A percentile compares a stretch with the other conserved stretches of the same genome.
Evolutionary conservation across 2,329 filamentous ascomycete species (phyloP).

Genomic region (Pseudogymnoascus sp.): DNA sequence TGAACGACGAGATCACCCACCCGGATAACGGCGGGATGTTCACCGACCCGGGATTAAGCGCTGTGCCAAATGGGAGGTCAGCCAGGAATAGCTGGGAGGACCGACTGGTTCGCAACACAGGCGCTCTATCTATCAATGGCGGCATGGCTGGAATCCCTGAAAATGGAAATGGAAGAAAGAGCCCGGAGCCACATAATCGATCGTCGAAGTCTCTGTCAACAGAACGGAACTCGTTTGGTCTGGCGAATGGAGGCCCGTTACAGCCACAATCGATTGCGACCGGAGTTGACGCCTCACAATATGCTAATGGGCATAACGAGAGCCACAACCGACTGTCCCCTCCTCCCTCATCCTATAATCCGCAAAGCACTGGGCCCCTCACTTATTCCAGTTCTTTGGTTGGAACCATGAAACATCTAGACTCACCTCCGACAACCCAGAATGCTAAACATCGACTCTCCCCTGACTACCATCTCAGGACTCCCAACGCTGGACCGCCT

Average conservation of each 20-base stretch:
- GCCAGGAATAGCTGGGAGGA: conserved; percentile 35
- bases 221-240: conserved; percentile 24
- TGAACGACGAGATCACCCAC: conserved; percentile 19
- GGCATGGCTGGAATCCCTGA: conserved; percentile 21
- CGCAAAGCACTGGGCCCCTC: conserved; percentile 27
- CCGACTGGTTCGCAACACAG: conserved; percentile 25
- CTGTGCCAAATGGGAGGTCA: conserved; percentile 50
- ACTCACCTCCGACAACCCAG: conserved; percentile 21
- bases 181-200: conserved; percentile 23
- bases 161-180: conserved; percentile 27
- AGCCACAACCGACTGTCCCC: conserved; percentile 17
- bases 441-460: conserved; percentile 51
- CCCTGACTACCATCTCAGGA: conserved; percentile 38
- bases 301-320: conserved; percentile 22
- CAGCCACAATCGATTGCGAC: conserved; percentile 12
- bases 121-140: conserved; percentile 25
- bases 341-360: conserved; percentile 22
- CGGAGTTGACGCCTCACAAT: conserved; percentile 12
- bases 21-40: conserved; percentile 25
- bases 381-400: conserved; percentile 26
- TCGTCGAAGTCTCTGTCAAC: conserved; percentile 19
- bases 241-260: conserved; percentile 23
- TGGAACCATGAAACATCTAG: conserved; percentile 21
- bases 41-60: conserved; percentile 48
- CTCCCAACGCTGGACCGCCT: conserved; percentile 37